Conservation (phyloP, 768 basidiomycete genomes). For the Lyophyllum semitale region DNA sequence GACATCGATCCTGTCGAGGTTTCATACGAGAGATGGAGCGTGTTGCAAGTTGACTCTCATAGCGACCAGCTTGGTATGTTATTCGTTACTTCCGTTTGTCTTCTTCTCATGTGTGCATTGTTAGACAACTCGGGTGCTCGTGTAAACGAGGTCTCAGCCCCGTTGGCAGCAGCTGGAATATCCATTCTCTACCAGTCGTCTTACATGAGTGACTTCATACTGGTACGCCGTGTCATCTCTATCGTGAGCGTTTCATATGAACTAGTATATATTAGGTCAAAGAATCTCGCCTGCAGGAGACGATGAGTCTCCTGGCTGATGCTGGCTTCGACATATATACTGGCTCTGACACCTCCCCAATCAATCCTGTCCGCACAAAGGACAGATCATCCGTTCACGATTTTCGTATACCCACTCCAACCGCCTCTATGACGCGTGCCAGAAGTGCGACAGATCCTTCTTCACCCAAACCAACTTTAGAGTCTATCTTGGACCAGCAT, state of each 20-base stretch:
- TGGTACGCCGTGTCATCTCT: constrained; percentile 45
- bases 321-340: constrained; percentile 71
- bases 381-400: constrained; percentile 16
- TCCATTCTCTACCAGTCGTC: constrained; percentile 84
- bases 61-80: constrained; percentile 65
- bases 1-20: constrained; percentile 61
- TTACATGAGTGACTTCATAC: constrained; percentile 82
- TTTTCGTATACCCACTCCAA: constrained; percentile 19
- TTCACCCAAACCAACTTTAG: constrained; percentile 9
- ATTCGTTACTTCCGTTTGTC: constrained; percentile 5
- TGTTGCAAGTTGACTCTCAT: constrained; percentile 81
- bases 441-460: constrained; percentile 36
- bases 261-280: constrained; percentile 56
- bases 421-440: constrained; percentile 41
- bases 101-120: constrained; percentile 4
- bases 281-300: constrained; percentile 62
- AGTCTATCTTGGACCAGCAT: constrained; percentile 10
- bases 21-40: constrained; percentile 75
- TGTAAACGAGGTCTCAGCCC: constrained; percentile 75
- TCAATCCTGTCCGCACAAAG: constrained; percentile 12
- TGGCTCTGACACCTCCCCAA: constrained; percentile 37
- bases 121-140: constrained; percentile 71
- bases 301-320: constrained; percentile 56
- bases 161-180: constrained; percentile 74
- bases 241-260: constrained; percentile 8